Evolutionary conservation across 495 filamentous ascomycete genomes (phyloP).

Genomic region (Parathielavia hyrcaniae): DNA sequence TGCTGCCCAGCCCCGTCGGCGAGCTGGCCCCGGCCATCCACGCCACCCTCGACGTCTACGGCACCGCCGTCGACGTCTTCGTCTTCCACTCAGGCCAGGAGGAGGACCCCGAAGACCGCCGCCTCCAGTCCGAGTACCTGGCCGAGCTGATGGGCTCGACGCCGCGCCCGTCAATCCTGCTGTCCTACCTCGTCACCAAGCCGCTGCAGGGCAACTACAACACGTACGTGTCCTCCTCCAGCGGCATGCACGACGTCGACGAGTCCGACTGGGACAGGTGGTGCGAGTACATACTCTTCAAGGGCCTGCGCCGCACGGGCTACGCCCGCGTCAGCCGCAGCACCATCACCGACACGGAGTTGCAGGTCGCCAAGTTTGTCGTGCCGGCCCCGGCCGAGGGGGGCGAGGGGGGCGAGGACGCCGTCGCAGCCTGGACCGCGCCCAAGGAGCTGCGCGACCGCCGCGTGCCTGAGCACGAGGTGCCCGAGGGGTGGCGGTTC

Average conservation of each 20-base stretch:
- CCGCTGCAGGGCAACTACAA: constrained; percentile 95
- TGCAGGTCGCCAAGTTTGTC: constrained; percentile 95
- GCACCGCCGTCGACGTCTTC: constrained; percentile 81
- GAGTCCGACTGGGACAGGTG: constrained; percentile 91
- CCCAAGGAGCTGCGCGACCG: constrained; percentile 30
- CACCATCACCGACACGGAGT: constrained; percentile 95
- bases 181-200: constrained; percentile 89
- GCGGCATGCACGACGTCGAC: constrained; percentile 95
- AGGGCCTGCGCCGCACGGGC: constrained; percentile 75
- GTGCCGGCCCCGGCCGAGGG: constrained; percentile 66
- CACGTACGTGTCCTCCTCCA: constrained; percentile 79
- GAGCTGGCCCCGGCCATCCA: constrained; percentile 96
- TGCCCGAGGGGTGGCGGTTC: constrained; percentile 73
- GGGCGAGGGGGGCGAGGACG: no score
- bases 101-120: constrained; percentile 90
- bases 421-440: constrained; percentile 39
- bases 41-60: constrained; percentile 90
- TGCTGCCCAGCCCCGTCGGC: constrained; percentile 86
- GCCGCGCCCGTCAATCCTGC: constrained; percentile 71
- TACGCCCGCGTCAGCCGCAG: constrained; percentile 84
- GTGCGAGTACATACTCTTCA: constrained; percentile 99
- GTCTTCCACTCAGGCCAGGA: constrained; percentile 99
- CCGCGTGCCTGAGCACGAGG: constrained; percentile 54
- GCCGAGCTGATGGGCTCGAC: constrained; percentile 81
- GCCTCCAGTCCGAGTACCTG: constrained; percentile 81